Percentiles rank a stretch among this genome's conserved stretches.
These are phyloP conservation scores for Lagenidium giganteum DNA, from an alignment of 352 stramenopile species.

Conservation along the genomic window DNA sequence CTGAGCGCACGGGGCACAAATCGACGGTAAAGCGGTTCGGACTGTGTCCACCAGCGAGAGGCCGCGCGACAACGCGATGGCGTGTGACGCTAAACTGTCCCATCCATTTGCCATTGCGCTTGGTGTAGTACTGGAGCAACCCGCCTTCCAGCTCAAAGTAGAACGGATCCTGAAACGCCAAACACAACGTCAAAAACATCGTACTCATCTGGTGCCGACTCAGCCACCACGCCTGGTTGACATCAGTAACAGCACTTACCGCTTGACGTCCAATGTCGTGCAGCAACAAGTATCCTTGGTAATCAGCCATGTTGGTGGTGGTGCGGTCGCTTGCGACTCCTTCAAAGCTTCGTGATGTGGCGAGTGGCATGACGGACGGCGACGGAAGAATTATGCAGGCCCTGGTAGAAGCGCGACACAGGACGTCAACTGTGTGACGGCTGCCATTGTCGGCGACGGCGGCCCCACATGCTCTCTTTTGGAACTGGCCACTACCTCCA, in stretches of 20 bases:
- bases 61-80: constrained; percentile 49
- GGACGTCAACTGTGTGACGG: too few species aligned
- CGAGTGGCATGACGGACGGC: too few species aligned
- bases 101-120: constrained; percentile 64
- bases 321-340: background rate
- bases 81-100: constrained; percentile 70
- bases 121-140: constrained; percentile 69
- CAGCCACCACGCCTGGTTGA: background rate
- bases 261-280: constrained; percentile 45
- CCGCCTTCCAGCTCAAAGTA: constrained; percentile 74
- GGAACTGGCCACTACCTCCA: too few species aligned
- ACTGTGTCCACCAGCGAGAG: constrained; percentile 31
- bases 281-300: constrained; percentile 74
- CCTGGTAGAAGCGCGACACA: too few species aligned
- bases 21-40: constrained; percentile 74
- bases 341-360: too few species aligned
- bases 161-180: constrained; percentile 42
- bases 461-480: too few species aligned
- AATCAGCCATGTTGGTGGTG: constrained; percentile 54
- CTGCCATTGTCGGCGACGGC: too few species aligned
- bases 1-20: constrained; percentile 62
- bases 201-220: background rate
- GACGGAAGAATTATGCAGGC: too few species aligned
- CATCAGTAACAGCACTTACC: constrained; percentile 23
- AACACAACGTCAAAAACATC: constrained; percentile 4